These are phyloP conservation scores for Avena eriantha DNA, from an alignment of 176 grass and related monocot genomes.

Conservation along the genomic window DNA sequence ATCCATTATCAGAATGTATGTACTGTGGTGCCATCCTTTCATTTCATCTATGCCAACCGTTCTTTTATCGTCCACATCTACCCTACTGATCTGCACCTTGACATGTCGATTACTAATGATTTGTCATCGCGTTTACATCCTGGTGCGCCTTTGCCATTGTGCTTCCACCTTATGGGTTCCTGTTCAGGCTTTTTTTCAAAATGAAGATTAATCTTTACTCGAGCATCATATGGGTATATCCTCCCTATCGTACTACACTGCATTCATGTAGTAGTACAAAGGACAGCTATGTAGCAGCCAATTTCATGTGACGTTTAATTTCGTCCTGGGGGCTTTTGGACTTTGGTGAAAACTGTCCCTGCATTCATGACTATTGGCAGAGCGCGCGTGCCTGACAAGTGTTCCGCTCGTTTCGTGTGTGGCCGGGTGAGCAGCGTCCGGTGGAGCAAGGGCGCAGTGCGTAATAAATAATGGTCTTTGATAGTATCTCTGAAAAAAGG, in stretches of 20 bases:
- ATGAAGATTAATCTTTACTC: neutral
- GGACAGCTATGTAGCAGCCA: neutral
- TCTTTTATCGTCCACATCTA: neutral
- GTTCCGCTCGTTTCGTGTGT: neutral
- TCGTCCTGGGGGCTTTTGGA: neutral
- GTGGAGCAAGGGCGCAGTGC: no score
- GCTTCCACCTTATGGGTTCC: no score
- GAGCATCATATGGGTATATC: constrained; percentile 1
- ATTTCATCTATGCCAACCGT: neutral
- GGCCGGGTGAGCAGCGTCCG: no score
- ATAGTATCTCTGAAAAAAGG: no score
- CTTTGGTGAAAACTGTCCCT: neutral
- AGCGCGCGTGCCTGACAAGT: neutral
- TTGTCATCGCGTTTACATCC: no score
- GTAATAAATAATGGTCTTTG: no score
- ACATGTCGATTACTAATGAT: neutral
- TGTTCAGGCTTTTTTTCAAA: no score
- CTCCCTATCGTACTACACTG: neutral
- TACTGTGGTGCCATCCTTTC: neutral
- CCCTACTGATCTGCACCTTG: neutral
- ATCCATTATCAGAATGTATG: neutral
- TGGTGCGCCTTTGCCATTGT: no score
- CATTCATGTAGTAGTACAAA: neutral
- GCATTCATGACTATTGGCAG: neutral
- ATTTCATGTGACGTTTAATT: neutral